Conservation (phyloP, 139 green algal genomes). For the Edaphochlamys debaryana region DNA sequence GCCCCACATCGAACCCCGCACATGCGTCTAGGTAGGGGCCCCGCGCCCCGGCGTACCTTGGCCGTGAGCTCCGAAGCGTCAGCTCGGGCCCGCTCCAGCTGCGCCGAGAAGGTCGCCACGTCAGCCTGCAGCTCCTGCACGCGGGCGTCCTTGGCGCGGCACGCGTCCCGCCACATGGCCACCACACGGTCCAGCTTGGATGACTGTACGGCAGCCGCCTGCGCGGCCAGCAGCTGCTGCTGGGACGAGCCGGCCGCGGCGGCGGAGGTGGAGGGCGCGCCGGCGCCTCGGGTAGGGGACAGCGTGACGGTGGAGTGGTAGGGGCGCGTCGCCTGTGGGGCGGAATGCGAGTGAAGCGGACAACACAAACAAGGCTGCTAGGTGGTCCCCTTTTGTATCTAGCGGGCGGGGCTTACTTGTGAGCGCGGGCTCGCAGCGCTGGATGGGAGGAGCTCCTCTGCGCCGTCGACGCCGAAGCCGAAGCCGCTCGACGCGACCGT, state of each 20-base stretch:
- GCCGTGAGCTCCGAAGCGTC: slow-evolving; percentile 7
- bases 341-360: background rate
- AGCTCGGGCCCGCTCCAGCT: slow-evolving; percentile 8
- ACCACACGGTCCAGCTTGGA: slow-evolving; percentile 37
- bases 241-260: background rate
- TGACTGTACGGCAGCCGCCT: slow-evolving; percentile 15
- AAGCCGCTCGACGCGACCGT: too few species aligned
- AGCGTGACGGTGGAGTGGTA: slow-evolving; percentile 21
- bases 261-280: background rate
- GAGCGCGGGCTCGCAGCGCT: too few species aligned
- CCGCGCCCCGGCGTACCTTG: too few species aligned
- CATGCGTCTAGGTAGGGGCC: too few species aligned
- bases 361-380: too few species aligned
- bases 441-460: too few species aligned
- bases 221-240: background rate
- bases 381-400: too few species aligned
- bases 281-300: background rate
- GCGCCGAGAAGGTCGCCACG: slow-evolving; percentile 3
- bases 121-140: slow-evolving; percentile 42
- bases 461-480: too few species aligned
- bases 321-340: slow-evolving; percentile 10
- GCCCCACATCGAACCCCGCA: too few species aligned
- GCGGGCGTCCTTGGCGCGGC: slow-evolving; percentile 22
- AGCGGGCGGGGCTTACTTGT: too few species aligned
- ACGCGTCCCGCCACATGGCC: slow-evolving; percentile 35